phyloP scores from a whole-genome alignment of 2,329 filamentous ascomycete species.

The Venturiaceae sp. region DNA sequence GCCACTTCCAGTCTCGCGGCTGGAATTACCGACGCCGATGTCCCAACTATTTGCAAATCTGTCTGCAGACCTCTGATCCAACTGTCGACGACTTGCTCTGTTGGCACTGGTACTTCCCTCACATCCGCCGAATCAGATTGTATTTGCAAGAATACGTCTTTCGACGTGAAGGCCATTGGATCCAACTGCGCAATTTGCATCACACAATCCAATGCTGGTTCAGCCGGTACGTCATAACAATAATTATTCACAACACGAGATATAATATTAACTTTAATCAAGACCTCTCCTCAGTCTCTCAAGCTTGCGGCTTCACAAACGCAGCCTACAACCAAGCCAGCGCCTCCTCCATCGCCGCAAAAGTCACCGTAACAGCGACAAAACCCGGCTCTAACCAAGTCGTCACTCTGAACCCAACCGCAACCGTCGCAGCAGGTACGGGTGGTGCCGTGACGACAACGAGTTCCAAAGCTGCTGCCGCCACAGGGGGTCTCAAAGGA shows the following conservation, averaged over 20 bases:
- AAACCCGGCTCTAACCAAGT: background rate
- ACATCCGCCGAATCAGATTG: background rate
- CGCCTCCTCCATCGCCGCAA: background rate
- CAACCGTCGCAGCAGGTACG: background rate
- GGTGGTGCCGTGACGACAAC: background rate
- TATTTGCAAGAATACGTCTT: conserved; percentile 6
- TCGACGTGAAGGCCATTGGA: conserved; percentile 4
- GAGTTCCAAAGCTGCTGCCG: background rate
- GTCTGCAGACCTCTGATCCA: conserved; percentile 4
- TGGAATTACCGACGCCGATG: conserved; percentile 2
- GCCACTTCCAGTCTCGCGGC: background rate
- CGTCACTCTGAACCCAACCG: background rate
- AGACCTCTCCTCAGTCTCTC: conserved; percentile 3
- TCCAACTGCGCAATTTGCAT: conserved; percentile 4
- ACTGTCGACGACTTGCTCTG: background rate
- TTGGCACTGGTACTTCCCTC: background rate
- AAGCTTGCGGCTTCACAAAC: conserved; percentile 3
- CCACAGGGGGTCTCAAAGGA: background rate
- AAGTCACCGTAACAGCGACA: conserved; percentile 4
- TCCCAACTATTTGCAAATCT: background rate
- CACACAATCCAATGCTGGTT: background rate
- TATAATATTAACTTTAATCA: background rate
- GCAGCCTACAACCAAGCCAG: conserved; percentile 3
- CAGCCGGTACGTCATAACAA: background rate
- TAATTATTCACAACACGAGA: background rate